A percentile compares a stretch with the other conserved stretches of the same genome.
These are phyloP conservation scores for Aspergillus tamarii DNA, from an alignment of 2,329 filamentous ascomycete genomes.

Conservation along the genomic window DNA sequence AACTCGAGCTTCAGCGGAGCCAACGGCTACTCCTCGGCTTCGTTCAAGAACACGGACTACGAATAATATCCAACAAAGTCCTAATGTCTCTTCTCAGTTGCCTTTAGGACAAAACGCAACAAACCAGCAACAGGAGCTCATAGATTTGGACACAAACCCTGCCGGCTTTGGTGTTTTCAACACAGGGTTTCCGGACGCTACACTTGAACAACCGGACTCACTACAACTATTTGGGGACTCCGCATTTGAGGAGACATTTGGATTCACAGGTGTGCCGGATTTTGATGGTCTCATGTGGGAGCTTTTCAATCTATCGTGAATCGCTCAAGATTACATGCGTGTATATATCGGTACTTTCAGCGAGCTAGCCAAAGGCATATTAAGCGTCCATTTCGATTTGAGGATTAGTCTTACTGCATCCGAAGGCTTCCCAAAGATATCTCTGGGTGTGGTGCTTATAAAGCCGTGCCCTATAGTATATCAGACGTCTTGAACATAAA, in stretches of 20 bases:
- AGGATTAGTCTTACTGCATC: not conserved
- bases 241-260: slow-evolving; percentile 29
- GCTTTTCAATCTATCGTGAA: slow-evolving; percentile 22
- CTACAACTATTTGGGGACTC: slow-evolving; percentile 22
- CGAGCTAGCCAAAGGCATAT: not conserved
- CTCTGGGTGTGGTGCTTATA: not conserved
- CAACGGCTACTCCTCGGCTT: not conserved
- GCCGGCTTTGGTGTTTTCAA: not conserved
- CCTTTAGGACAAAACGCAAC: not conserved
- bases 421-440: not conserved
- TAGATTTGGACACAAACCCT: not conserved
- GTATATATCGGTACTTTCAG: not conserved
- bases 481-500: not conserved
- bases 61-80: not conserved
- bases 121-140: not conserved
- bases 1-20: not conserved
- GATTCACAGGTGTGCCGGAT: slow-evolving; percentile 30
- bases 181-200: not conserved
- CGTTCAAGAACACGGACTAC: not conserved
- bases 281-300: slow-evolving; percentile 37
- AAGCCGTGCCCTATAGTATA: not conserved
- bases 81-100: not conserved
- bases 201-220: not conserved
- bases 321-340: not conserved
- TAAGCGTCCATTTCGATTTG: not conserved